Evolutionary conservation across 2,329 filamentous ascomycete species (phyloP), one percentile per base, ranked within the genome.

Genomic region (Phyllosticta capitalensis): DNA sequence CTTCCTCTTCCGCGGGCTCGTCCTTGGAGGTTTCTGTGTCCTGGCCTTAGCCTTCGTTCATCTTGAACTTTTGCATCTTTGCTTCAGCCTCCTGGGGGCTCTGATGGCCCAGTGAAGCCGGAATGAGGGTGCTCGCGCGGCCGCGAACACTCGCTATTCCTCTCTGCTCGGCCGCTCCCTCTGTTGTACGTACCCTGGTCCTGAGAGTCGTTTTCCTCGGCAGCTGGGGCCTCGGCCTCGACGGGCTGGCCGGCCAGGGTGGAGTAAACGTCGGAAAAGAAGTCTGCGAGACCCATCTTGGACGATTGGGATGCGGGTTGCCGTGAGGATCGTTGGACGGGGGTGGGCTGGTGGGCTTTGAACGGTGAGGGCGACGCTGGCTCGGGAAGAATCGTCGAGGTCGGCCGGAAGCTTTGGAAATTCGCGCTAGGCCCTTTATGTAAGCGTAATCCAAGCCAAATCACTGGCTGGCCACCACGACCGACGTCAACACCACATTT

Each of bases 201-300:
- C 64, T 74, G 69, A 61, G 72, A 71, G 63, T 72, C 67, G 66
- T 74, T 71, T 58, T 72, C 66, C 62, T 54, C 51, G 65, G 75
- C 71, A 66, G 73, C 70, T 64, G 74, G 74, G 63, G 73, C 75
- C 71, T 78, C 76, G 68, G 77, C 74, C 66, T 76, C 69, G 63
- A 72, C 68, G 56, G 72, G 71, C 59, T 71, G 72, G 66, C 71
- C 75, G 71, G 80, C 80, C 75, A 83, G 84, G 78, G 80, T 85
- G 77, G 79, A 83, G 78, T 80, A 84, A 78, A 80, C 75, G 73
- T 84, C 82, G 74, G 79, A 77, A 76, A 86, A 79, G 75, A 84
- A 81, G 72, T 85, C 82, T 73, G 81, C 78, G 76, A 86, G 76
- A 74, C 82, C 82, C 83, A 86, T 86, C 52, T 53, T 58, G 50